phyloP scores from a whole-genome alignment of 495 filamentous ascomycete species.

The Penicillium verhagenii region DNA sequence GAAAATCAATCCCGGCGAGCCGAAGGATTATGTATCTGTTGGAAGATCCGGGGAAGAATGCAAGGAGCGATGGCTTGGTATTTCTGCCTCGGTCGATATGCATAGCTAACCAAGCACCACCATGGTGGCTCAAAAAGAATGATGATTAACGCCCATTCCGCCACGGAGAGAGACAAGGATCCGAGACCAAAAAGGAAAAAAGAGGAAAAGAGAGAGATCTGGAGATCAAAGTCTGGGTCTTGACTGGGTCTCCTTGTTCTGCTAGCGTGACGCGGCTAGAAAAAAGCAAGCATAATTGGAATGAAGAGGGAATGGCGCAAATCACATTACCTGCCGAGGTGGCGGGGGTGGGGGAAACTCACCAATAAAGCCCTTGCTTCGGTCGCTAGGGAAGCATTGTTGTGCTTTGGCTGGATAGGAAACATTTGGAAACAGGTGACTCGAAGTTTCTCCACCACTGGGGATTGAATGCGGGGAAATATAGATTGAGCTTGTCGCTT shows the following conservation, averaged over 20 bases:
- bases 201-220: conserved; percentile 7
- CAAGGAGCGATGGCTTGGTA: not conserved
- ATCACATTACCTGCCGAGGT: conserved; percentile 8
- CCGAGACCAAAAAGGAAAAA: conserved; percentile 11
- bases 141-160: conserved; percentile 8
- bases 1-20: not conserved
- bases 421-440: not conserved
- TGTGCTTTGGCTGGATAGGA: not conserved
- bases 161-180: conserved; percentile 16
- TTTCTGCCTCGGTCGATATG: not conserved
- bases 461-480: conserved; percentile 10
- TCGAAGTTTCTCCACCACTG: conserved; percentile 22
- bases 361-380: not conserved
- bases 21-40: not conserved
- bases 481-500: not conserved
- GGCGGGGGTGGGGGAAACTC: not conserved
- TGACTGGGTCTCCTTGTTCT: not conserved
- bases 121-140: not conserved
- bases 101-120: not conserved
- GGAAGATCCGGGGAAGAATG: not conserved
- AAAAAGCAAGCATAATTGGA: conserved; percentile 13
- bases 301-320: not conserved
- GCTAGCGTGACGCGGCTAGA: not conserved
- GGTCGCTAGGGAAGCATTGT: not conserved
- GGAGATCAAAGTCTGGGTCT: too few relatives aligned